phyloP scores from a whole-genome alignment of 306 rosid genomes.

The Quercus variabilis region DNA sequence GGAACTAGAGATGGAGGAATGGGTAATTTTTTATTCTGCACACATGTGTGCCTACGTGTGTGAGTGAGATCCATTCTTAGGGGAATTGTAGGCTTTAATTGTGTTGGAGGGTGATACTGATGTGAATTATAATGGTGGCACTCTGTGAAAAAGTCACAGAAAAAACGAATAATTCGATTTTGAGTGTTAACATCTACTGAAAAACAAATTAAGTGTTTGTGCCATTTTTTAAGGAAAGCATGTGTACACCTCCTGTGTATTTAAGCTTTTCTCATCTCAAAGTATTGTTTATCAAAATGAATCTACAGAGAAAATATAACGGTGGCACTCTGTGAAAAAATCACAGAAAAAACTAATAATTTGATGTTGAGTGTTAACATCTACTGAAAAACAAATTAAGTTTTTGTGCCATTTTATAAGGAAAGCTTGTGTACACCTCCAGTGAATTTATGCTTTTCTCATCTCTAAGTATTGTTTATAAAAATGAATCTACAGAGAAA shows the following conservation, averaged over 20 bases:
- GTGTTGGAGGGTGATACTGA: background rate
- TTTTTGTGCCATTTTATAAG: too few relatives aligned
- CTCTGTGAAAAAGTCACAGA: background rate
- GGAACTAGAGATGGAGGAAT: background rate
- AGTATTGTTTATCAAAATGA: background rate
- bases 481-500: background rate
- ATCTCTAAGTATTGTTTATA: too few relatives aligned
- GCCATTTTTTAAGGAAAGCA: too few relatives aligned
- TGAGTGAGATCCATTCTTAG: background rate
- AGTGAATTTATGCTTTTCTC: too few relatives aligned
- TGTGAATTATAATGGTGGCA: background rate
- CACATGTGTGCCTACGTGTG: background rate
- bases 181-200: background rate
- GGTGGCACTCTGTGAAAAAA: background rate
- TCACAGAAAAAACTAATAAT: background rate
- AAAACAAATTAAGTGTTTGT: background rate
- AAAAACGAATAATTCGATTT: background rate
- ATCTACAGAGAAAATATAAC: background rate
- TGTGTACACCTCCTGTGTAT: too few relatives aligned
- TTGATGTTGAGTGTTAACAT: background rate
- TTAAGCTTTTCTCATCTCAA: too few relatives aligned
- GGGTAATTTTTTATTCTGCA: background rate
- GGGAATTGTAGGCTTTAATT: too few relatives aligned
- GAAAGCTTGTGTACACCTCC: too few relatives aligned
- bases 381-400: background rate